A percentile compares a stretch with the other conserved stretches of the same genome.
Conservation (phyloP, 2,329 filamentous ascomycete species). For the Epichloe bromicola region DNA sequence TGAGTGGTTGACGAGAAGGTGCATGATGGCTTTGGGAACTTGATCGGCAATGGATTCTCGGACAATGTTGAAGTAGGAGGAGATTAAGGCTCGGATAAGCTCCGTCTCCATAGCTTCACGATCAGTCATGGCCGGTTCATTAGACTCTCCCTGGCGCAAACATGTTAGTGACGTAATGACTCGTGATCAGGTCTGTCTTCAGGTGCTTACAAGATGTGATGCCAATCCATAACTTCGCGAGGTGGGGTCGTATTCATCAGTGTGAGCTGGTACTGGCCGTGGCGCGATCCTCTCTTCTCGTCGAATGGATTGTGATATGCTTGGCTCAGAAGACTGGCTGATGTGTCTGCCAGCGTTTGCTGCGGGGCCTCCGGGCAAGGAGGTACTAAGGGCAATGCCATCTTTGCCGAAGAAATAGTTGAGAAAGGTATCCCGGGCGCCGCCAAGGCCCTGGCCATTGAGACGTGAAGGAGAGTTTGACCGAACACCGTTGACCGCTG, state of each 20-base stretch:
- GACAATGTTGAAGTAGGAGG: slow-evolving; percentile 98
- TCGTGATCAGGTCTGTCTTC: neutral
- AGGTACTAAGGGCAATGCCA: slow-evolving; percentile 35
- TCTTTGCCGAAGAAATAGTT: slow-evolving; percentile 99
- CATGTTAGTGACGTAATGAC: neutral
- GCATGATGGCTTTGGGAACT: slow-evolving; percentile 98
- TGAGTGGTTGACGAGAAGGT: slow-evolving; percentile 93
- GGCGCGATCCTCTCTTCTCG: slow-evolving; percentile 48
- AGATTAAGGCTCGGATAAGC: slow-evolving; percentile 89
- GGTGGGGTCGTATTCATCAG: slow-evolving; percentile 31
- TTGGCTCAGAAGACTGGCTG: slow-evolving; percentile 67
- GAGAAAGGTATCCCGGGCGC: slow-evolving; percentile 77
- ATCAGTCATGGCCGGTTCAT: slow-evolving; percentile 82
- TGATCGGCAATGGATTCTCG: slow-evolving; percentile 97
- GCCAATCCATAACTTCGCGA: slow-evolving; percentile 28
- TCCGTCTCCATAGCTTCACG: slow-evolving; percentile 96
- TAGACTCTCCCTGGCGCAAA: slow-evolving; percentile 36
- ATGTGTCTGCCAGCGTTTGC: slow-evolving; percentile 45
- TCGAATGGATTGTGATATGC: slow-evolving; percentile 71
- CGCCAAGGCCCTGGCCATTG: slow-evolving; percentile 45
- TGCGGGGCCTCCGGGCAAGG: slow-evolving; percentile 20
- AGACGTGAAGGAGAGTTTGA: slow-evolving; percentile 36
- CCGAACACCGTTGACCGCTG: slow-evolving; percentile 50
- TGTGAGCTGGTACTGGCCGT: slow-evolving; percentile 31
- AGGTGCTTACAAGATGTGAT: slow-evolving; percentile 44